A percentile compares a stretch with the other conserved stretches of the same genome.
phyloP scores from a whole-genome alignment of 2,329 filamentous ascomycete species.

The Aspergillus sclerotialis region DNA sequence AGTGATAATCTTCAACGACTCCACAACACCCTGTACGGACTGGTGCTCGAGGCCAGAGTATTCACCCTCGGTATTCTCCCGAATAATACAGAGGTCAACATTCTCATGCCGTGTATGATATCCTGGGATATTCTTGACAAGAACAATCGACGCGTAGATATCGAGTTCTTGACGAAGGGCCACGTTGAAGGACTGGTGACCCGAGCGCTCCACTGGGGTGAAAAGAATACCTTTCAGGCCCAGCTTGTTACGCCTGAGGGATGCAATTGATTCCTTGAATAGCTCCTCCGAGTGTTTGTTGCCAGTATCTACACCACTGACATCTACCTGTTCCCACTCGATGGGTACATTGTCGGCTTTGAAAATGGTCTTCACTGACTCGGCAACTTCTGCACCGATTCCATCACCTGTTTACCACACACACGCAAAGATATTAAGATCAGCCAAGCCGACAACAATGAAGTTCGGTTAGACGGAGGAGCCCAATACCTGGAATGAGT shows the following conservation, averaged over 20 bases:
- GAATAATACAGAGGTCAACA: conserved; percentile 98
- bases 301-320: conserved; percentile 80
- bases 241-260: conserved; percentile 96
- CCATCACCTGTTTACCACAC: conserved; percentile 62
- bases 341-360: conserved; percentile 98
- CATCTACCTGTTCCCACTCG: conserved; percentile 98
- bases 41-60: conserved; percentile 99
- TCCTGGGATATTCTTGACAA: conserved; percentile 99
- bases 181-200: conserved; percentile 99
- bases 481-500: conserved; percentile 73
- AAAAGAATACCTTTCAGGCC: conserved; percentile 98
- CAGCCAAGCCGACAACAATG: neutral
- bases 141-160: conserved; percentile 95
- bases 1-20: conserved; percentile 99
- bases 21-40: conserved; percentile 90
- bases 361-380: conserved; percentile 98
- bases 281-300: conserved; percentile 86
- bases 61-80: conserved; percentile 99
- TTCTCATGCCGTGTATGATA: conserved; percentile 96
- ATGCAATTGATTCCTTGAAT: conserved; percentile 91
- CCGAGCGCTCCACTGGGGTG: conserved; percentile 92
- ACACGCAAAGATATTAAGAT: conserved; percentile 9
- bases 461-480: neutral
- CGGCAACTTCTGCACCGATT: conserved; percentile 95
- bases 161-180: conserved; percentile 98